Evolutionary conservation across 768 basidiomycete species (phyloP), one percentile per base, ranked within the genome.

Genomic region (Terana coerulea): DNA sequence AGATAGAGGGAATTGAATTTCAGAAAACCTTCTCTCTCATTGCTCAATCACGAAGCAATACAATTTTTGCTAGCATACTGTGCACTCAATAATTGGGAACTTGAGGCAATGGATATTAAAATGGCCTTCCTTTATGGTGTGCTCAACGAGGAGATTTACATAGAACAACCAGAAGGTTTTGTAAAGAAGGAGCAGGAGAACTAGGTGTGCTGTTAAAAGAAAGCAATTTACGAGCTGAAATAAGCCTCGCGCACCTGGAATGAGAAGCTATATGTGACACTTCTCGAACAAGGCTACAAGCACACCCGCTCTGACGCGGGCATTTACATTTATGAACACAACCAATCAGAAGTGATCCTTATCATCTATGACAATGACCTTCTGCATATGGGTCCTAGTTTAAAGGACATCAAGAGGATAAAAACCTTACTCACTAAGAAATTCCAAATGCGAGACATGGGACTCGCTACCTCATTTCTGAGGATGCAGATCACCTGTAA

Each of bases 181-280:
- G 34, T 9, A 8, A 49, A 29, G 1, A 29, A n/a, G 12, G 59
- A 55, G 28, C 40, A 57, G 41, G 54, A 60, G 21, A 31, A 57
- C 21, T 41, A 56, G 48, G 64, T 67, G 5, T 55, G 48, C 30
- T 37, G 51, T 14, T 60, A 72, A 21, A 15, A 12, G n/a, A 62
- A 66, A 33, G 59, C 66, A 1, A 51, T 73, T 1, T 72, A 72
- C 55, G 72, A 70, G 0, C 61, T 72, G 10, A 66, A 69, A 33
- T 69, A 71, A 49, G 64, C 64, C 6, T 64, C 48, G 51, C 12
- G 7, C 41, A 52, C 8, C 47, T 63, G 5, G 46, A 52, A 3
- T 59, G 61, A 26, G 67, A 69, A 44, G 41, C 55, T 68, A 24
- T 69, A 51, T 47, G 43, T 65, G n/a, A n/a, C n/a, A n/a, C n/a